Evolutionary conservation across 106 monocot species (phyloP), one percentile per base, ranked within the genome.

Genomic region (Allium sativum): DNA sequence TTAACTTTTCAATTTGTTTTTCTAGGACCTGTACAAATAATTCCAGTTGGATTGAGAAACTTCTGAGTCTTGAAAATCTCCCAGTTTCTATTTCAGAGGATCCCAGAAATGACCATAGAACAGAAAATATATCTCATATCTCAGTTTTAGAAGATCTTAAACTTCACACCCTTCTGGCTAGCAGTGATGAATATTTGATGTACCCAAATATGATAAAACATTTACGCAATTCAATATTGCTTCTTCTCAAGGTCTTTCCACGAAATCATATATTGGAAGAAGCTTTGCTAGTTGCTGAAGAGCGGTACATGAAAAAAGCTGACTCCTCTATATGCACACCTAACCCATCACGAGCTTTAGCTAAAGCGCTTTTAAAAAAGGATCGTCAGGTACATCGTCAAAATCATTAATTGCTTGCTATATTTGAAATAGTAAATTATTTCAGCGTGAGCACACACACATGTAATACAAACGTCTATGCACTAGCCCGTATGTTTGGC

Each of bases 1-100:
- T 50, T 50, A 50, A 3, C 11, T 43, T n/a, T 45, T 53, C 63
- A 12, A n/a, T 53, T 60, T 12, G 21, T 54, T 41, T 53, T 43
- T 22, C 52, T 77, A 96, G 95, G 95, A 68, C 78, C 62, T 90
- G 79, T 45, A 87, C 90, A 40, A 96, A 96, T 62, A 81, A 55
- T 70, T 44, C 79, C 47, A 90, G 79, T 73, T 96, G 95, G 95
- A 65, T 66, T 59, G 84, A 83, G n/a, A 79, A 76, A 58, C 77
- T 72, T 59, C 67, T 87, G 16, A 90, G 79, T 69, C 58, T 87
- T 48, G 90, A 90, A 48, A 70, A 55, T 31, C 17, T 90, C 42
- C 81, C 86, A 45, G 68, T 64, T 64, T 70, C 53, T 64, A 74
- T 87, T 51, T 65, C 75, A 56, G 79, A 90, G 58, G 71, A 77